Evolutionary conservation across 148 eudicot genomes (phyloP).

Genomic region (Spergularia marina): DNA sequence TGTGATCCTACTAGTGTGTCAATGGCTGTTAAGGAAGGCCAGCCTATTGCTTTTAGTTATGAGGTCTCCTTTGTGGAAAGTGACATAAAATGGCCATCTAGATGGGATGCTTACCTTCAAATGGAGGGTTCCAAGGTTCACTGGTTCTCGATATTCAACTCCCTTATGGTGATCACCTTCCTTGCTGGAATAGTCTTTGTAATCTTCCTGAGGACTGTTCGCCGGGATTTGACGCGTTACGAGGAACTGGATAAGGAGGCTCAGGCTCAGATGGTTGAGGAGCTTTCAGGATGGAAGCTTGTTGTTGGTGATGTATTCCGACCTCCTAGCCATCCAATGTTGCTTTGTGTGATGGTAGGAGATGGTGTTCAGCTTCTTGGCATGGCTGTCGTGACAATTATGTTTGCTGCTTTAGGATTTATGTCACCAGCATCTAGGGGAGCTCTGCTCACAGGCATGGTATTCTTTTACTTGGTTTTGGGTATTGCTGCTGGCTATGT

Average conservation of each 20-base stretch:
- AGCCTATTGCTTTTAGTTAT: conserved; percentile 55
- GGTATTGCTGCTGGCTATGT: conserved; percentile 57
- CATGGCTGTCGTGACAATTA: conserved; percentile 58
- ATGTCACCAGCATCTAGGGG: conserved; percentile 76
- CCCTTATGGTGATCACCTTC: conserved; percentile 61
- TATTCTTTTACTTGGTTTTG: conserved; percentile 49
- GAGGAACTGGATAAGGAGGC: conserved; percentile 68
- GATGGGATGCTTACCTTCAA: conserved; percentile 71
- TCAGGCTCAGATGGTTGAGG: conserved; percentile 71
- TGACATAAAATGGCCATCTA: conserved; percentile 56
- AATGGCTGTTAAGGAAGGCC: conserved; percentile 37
- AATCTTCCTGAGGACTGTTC: conserved; percentile 56
- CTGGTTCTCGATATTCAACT: conserved; percentile 61
- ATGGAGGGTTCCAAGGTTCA: conserved; percentile 64
- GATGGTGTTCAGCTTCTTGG: conserved; percentile 61
- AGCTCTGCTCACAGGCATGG: conserved; percentile 56
- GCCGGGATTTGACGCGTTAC: conserved; percentile 57
- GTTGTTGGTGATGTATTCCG: conserved; percentile 72
- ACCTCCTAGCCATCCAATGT: conserved; percentile 46
- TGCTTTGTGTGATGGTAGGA: conserved; percentile 68
- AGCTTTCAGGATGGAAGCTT: conserved; percentile 74
- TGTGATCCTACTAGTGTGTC: no score
- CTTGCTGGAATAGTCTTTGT: conserved; percentile 65
- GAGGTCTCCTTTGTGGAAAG: conserved; percentile 68
- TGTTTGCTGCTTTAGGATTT: conserved; percentile 62